Evolutionary conservation across 306 rosid species (phyloP).

Genomic region (Pyrus bretschneideri): DNA sequence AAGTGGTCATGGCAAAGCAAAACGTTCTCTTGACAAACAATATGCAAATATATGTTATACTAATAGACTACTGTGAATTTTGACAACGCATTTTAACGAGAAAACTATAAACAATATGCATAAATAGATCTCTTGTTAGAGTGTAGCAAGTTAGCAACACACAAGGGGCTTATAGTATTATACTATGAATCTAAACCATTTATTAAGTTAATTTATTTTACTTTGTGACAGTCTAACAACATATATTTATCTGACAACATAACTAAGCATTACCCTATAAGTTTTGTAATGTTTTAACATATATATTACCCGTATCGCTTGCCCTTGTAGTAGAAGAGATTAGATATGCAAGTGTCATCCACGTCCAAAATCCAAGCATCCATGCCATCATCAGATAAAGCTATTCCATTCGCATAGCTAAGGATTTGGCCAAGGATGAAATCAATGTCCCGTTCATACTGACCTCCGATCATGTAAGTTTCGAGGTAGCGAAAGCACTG

Average conservation of each 20-base stretch:
- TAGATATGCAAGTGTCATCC: conserved; percentile 81
- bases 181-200: too few species aligned
- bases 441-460: conserved; percentile 41
- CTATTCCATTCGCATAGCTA: conserved; percentile 21
- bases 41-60: background rate
- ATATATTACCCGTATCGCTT: conserved; percentile 51
- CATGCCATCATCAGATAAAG: conserved; percentile 22
- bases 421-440: conserved; percentile 30
- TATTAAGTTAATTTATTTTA: too few species aligned
- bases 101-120: background rate
- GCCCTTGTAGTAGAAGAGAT: conserved; percentile 41
- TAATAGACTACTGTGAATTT: background rate
- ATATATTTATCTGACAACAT: background rate
- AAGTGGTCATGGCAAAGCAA: background rate
- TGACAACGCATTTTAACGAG: background rate
- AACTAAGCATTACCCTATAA: background rate
- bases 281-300: background rate
- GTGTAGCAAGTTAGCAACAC: background rate
- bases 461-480: conserved; percentile 56
- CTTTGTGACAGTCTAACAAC: too few species aligned
- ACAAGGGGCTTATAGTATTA: background rate
- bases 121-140: background rate
- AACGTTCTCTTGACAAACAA: background rate
- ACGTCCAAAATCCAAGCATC: conserved; percentile 76
- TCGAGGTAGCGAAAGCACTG: conserved; percentile 33